Percentiles rank a stretch among this genome's conserved stretches.
Conservation (phyloP, 179 eudicot species). For the Sideroxylon spinosum region DNA sequence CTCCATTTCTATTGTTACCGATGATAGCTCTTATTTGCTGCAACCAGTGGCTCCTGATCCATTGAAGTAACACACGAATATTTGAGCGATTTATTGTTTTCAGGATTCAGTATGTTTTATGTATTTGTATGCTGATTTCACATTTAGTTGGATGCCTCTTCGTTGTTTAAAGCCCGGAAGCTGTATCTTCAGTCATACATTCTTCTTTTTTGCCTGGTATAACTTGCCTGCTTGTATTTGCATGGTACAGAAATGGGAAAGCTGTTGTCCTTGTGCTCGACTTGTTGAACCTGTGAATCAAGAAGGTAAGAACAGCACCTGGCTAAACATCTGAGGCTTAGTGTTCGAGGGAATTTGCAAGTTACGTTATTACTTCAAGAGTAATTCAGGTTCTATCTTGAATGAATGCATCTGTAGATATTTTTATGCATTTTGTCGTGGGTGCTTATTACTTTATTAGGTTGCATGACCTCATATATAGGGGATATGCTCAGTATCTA, state of each 20-base stretch:
- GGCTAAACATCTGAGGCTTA: background rate
- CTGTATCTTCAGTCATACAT: background rate
- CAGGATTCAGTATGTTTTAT: background rate
- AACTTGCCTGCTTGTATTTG: constrained; percentile 4
- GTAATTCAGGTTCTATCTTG: background rate
- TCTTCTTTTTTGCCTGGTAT: background rate
- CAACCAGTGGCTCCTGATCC: background rate
- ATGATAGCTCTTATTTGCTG: background rate
- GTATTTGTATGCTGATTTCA: background rate
- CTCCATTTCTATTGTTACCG: background rate
- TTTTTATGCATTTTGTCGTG: background rate
- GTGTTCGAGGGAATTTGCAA: background rate
- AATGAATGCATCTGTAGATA: background rate
- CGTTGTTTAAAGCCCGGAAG: background rate
- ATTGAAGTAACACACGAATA: background rate
- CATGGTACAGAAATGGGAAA: constrained; percentile 42
- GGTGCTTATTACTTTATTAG: background rate
- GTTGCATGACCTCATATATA: background rate
- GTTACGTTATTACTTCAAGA: background rate
- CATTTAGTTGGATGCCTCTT: background rate
- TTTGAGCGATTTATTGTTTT: background rate
- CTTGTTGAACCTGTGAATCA: constrained; percentile 43
- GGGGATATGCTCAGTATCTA: too few species aligned
- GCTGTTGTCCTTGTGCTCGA: constrained; percentile 37
- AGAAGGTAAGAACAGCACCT: constrained; percentile 44